Evolutionary conservation across 2,329 filamentous ascomycete species (phyloP), one percentile per base, ranked within the genome.

Genomic region (Trichoderma koningiopsis): DNA sequence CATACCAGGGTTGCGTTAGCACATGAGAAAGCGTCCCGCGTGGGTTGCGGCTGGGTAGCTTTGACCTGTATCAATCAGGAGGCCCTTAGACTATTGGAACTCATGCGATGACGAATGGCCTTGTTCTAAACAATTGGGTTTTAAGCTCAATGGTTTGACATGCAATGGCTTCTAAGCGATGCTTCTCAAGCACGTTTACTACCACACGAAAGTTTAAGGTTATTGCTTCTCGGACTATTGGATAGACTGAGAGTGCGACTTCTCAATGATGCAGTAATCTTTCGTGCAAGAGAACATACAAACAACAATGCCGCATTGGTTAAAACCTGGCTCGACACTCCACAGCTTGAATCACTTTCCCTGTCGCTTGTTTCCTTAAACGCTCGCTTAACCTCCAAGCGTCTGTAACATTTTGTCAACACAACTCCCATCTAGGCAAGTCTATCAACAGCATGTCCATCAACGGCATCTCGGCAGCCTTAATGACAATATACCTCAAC

Each of bases 351-450:
- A 10, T n/a, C 11, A 10, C 8, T 22, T 35, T 40, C 24, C 40
- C 13, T 63, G 31, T 27, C 40, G 47, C 43, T 27, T 33, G 47
- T 56, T 64, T n/a, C 24, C 13, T 31, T 22, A 57, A 37, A 27
- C 53, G 62, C 52, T 65, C 62, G 27, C 52, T 65, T 65, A 65
- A 29, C 11, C 43, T n/a, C 62, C 33, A 27, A 33, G n/a, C 33
- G 29, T 49, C n/a, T 11, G 4, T 11, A 5, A 16, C 24, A 16
- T 22, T 61, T 24, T 27, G 33, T 33, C 40, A 29, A 47, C 52
- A 29, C 19, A 47, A 37, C 16, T 24, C 62, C 27, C 33, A 33
- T 37, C 47, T 52, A 31, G 59, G 59, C 40, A 63, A 47, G 47
- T 53, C 35, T 37, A 53, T n/a, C 2, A 43, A 19, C 33, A 8